Percentiles rank a stretch among this genome's conserved stretches.
phyloP scores from a whole-genome alignment of 1,284 basidiomycete species.

The Leccinum angustisporum region DNA sequence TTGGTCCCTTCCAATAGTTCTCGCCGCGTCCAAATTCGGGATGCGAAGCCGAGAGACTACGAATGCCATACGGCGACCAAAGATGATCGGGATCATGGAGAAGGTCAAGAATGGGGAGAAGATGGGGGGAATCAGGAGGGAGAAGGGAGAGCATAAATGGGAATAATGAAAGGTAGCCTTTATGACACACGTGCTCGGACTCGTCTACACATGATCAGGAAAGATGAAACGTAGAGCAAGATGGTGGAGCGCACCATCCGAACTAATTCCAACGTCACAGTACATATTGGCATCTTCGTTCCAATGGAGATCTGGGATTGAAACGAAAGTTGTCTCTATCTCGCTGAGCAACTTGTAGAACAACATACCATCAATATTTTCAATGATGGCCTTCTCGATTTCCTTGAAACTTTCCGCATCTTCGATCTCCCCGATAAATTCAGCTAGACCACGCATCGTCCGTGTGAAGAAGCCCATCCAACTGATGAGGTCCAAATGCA shows the following conservation, averaged over 20 bases:
- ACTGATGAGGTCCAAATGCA: conserved; percentile 89
- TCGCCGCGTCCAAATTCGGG: conserved; percentile 89
- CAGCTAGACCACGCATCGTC: conserved; percentile 86
- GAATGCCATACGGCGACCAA: conserved; percentile 89
- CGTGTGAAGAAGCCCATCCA: conserved; percentile 95
- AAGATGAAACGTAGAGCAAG: conserved; percentile 10
- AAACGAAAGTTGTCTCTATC: conserved; percentile 6
- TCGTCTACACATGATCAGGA: conserved; percentile 60
- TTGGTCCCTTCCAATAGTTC: conserved; percentile 95
- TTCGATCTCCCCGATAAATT: conserved; percentile 79
- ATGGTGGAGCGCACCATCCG: conserved; percentile 57
- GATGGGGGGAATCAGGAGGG: conserved; percentile 70
- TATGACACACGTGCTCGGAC: conserved; percentile 87
- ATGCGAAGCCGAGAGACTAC: conserved; percentile 82
- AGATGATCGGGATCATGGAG: conserved; percentile 79
- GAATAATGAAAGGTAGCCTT: conserved; percentile 91
- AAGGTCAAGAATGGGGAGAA: conserved; percentile 78
- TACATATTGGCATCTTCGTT: conserved; percentile 87
- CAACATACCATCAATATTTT: conserved; percentile 80
- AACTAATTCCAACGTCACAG: conserved; percentile 84
- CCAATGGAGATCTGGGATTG: conserved; percentile 83
- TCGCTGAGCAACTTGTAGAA: neutral
- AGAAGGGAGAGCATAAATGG: conserved; percentile 85
- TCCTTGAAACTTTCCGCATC: conserved; percentile 75
- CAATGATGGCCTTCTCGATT: conserved; percentile 77